Conservation (phyloP, 163 green algal genomes). For the Volvox carteri region DNA sequence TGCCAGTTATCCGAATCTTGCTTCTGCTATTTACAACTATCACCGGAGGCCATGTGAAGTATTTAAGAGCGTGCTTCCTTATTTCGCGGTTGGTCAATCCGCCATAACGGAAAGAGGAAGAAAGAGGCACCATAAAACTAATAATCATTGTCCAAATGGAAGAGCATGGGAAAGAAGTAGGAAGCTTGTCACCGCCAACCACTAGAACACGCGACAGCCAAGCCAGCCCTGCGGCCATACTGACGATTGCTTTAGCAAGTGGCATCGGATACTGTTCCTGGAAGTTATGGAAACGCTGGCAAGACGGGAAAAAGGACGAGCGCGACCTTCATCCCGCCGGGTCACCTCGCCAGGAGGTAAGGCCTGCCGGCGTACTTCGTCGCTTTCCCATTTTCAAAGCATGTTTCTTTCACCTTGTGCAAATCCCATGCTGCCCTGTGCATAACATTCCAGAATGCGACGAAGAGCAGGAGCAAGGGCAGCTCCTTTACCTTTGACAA, state of each 20-base stretch:
- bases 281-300: constrained; percentile 22
- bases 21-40: too few species aligned
- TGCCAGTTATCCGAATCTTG: too few species aligned
- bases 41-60: too few species aligned
- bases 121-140: too few species aligned
- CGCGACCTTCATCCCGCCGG: background rate
- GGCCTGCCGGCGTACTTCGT: background rate
- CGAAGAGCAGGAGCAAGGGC: background rate
- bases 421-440: background rate
- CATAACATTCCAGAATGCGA: background rate
- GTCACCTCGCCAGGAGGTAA: background rate
- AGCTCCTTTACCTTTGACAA: constrained; percentile 8
- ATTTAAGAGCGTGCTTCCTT: too few species aligned
- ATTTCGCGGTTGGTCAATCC: too few species aligned
- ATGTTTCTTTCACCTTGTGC: background rate
- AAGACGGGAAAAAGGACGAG: background rate
- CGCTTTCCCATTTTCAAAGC: background rate
- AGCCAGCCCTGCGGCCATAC: background rate
- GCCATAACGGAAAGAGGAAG: too few species aligned
- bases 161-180: too few species aligned
- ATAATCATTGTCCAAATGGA: too few species aligned
- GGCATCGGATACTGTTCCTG: constrained; percentile 35
- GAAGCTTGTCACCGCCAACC: background rate
- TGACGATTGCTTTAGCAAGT: constrained; percentile 10
- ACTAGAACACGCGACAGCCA: background rate